Percentiles rank a stretch among this genome's conserved stretches.
Evolutionary conservation across 129 eudicot genomes (phyloP).

Genomic region (Smallanthus sonchifolius): DNA sequence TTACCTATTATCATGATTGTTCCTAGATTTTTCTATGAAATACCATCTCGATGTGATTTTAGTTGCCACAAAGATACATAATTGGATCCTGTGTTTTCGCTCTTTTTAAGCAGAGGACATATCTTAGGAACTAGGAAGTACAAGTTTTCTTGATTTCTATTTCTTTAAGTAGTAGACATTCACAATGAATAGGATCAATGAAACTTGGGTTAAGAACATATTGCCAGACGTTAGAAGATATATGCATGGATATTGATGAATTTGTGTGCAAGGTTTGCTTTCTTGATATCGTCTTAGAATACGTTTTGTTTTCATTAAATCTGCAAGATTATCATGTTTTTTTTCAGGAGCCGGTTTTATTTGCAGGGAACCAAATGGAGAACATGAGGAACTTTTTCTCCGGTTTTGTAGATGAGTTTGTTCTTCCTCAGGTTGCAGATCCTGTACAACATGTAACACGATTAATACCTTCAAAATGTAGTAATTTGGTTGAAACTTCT

Average conservation of each 20-base stretch:
- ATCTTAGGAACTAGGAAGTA: background rate
- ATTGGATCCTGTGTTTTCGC: background rate
- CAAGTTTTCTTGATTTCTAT: conserved; percentile 6
- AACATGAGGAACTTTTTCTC: conserved; percentile 44
- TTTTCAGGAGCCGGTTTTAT: conserved; percentile 44
- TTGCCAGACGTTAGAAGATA: conserved; percentile 44
- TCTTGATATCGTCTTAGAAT: background rate
- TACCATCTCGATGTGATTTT: background rate
- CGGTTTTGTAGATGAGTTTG: conserved; percentile 38
- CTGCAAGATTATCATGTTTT: background rate
- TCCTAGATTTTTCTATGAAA: background rate
- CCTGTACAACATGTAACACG: conserved; percentile 21
- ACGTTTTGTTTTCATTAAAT: background rate
- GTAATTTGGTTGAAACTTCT: conserved; percentile 11
- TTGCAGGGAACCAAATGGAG: conserved; percentile 45
- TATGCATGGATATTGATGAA: conserved; percentile 53
- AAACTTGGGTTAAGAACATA: conserved; percentile 49
- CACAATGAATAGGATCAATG: conserved; percentile 33
- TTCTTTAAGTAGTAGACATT: conserved; percentile 3
- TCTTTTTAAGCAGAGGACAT: conserved; percentile 5
- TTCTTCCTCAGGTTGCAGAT: conserved; percentile 31
- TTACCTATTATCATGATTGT: no score
- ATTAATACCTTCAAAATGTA: conserved; percentile 19
- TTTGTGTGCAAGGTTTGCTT: conserved; percentile 44
- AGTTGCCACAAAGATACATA: background rate